These are phyloP conservation scores for Saitozyma sp. DNA, from an alignment of 768 basidiomycete species.

Conservation along the genomic window DNA sequence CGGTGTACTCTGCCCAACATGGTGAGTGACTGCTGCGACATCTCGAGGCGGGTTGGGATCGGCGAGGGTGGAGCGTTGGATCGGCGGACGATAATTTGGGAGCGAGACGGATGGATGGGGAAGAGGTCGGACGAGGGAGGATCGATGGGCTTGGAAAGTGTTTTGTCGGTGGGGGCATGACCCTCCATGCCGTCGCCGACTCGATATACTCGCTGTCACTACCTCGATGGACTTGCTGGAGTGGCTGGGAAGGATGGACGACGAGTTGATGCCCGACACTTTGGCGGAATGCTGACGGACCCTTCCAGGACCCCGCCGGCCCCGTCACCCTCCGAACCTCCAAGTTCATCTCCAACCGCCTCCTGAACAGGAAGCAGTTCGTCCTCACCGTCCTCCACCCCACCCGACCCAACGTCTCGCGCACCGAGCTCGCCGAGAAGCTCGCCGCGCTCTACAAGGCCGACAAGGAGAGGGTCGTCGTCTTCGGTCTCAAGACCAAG, in stretches of 20 bases:
- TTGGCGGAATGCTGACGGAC: constrained; percentile 6
- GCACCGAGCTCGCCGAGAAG: constrained; percentile 86
- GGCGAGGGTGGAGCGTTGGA: not conserved
- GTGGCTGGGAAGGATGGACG: constrained; percentile 2
- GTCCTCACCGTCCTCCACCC: constrained; percentile 75
- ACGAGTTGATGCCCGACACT: not conserved
- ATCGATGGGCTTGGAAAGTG: not conserved
- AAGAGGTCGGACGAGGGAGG: not conserved
- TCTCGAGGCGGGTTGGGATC: not conserved
- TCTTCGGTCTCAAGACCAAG: constrained; percentile 87
- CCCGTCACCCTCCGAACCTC: constrained; percentile 95
- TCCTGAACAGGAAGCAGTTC: constrained; percentile 93
- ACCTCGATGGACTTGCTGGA: not conserved
- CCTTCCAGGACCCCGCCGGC: constrained; percentile 55
- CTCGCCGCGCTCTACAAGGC: constrained; percentile 91
- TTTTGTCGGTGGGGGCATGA: not conserved
- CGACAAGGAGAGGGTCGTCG: constrained; percentile 82
- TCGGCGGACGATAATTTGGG: constrained; percentile 1
- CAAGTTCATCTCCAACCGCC: constrained; percentile 99
- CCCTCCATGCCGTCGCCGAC: not conserved
- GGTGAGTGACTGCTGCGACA: constrained; percentile 32
- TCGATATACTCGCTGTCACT: no score
- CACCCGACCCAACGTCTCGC: constrained; percentile 89
- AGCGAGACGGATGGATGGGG: constrained; percentile 2
- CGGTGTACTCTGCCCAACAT: constrained; percentile 41